Evolutionary conservation across 345 rosid species (phyloP).

Genomic region (Eucalyptus regnans): DNA sequence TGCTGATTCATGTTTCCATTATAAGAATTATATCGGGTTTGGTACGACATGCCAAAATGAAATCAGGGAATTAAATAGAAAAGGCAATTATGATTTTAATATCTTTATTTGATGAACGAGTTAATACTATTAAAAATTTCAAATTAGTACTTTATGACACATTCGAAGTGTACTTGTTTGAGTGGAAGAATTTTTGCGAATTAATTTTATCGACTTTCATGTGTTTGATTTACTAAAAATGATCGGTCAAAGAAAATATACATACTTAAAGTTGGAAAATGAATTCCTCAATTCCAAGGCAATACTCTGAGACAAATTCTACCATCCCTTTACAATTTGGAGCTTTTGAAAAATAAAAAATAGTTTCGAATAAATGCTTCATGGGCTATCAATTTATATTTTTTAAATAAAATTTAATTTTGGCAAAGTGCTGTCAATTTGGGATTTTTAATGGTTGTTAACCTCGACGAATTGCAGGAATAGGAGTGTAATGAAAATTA

Average conservation of each 20-base stretch:
- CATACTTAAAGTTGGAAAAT: neutral
- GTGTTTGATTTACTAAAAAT: accelerated
- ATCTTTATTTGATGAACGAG: neutral
- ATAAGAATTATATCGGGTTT: accelerated
- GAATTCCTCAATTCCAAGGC: accelerated
- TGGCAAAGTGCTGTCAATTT: accelerated
- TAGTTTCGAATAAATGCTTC: neutral
- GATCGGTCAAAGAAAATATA: accelerated
- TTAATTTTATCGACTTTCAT: neutral
- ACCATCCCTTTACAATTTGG: too few relatives aligned
- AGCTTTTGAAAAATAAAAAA: neutral
- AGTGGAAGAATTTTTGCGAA: neutral
- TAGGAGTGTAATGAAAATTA: neutral
- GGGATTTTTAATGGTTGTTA: neutral
- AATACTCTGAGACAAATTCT: too few relatives aligned
- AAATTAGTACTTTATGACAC: neutral
- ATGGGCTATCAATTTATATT: accelerated
- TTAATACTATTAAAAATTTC: neutral
- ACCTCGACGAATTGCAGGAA: accelerated
- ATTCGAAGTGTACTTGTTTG: neutral
- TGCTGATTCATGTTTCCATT: neutral
- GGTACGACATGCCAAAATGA: accelerated
- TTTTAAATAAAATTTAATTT: neutral
- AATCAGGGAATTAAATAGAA: neutral
- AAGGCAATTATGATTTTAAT: accelerated